phyloP scores from a whole-genome alignment of 441 rosid genomes.

The Corymbia calophylla region DNA sequence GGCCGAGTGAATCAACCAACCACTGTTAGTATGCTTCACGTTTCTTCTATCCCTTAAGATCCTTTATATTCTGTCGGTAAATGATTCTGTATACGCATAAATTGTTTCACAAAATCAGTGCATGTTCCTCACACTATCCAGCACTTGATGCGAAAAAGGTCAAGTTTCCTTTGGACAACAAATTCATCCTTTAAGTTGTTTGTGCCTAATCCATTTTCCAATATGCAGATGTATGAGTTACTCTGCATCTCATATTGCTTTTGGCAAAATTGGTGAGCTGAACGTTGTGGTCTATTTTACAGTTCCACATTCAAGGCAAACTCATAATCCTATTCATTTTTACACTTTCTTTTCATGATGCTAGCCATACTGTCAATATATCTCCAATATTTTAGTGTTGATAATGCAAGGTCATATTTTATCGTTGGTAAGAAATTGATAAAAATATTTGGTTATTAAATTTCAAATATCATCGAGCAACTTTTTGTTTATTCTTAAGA shows the following conservation, averaged over 20 bases:
- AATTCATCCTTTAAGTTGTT: background rate
- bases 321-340: background rate
- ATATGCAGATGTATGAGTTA: background rate
- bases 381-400: background rate
- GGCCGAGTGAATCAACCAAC: background rate
- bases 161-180: background rate
- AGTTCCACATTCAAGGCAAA: background rate
- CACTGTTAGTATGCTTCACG: background rate
- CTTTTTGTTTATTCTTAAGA: background rate
- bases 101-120: background rate
- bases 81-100: background rate
- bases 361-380: background rate
- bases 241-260: background rate
- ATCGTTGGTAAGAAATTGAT: background rate
- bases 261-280: background rate
- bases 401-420: background rate
- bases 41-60: background rate
- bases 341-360: background rate
- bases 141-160: background rate
- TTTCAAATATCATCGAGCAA: background rate
- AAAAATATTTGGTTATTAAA: fast-evolving
- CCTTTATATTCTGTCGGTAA: background rate
- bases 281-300: background rate
- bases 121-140: background rate
- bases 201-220: background rate